Evolutionary conservation across 768 basidiomycete genomes (phyloP).

Genomic region (Favolaschia claudopus): DNA sequence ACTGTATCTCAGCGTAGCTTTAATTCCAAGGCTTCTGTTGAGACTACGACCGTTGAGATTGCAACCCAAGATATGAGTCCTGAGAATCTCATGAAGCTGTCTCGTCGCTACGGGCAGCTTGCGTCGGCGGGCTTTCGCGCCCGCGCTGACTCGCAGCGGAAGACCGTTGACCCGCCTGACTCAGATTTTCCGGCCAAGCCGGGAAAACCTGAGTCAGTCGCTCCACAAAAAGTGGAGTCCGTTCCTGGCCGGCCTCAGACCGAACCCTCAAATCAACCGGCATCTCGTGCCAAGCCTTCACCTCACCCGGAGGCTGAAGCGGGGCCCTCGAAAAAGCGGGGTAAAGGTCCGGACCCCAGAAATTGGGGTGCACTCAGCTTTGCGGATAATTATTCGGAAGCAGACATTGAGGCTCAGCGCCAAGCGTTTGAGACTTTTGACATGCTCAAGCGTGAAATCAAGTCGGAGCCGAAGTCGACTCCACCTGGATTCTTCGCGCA

Average conservation of each 20-base stretch:
- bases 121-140: background rate
- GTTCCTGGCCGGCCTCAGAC: background rate
- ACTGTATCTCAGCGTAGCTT: background rate
- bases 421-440: background rate
- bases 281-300: background rate
- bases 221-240: too few species aligned
- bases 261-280: background rate
- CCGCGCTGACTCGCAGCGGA: background rate
- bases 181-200: too few species aligned
- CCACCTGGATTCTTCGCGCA: slow-evolving; percentile 1
- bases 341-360: background rate
- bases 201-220: too few species aligned
- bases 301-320: background rate
- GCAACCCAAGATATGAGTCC: slow-evolving; percentile 1
- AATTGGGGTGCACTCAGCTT: too few species aligned
- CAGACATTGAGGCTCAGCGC: background rate
- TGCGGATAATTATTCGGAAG: background rate
- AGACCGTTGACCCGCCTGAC: background rate
- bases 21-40: background rate
- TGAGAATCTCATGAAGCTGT: background rate
- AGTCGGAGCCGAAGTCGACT: background rate
- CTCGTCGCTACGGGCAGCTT: background rate
- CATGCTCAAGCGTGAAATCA: background rate
- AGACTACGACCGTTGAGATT: background rate
- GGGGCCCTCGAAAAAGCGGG: background rate